phyloP scores from a whole-genome alignment of 495 filamentous ascomycete genomes.

The Sordaria brevicollis region DNA sequence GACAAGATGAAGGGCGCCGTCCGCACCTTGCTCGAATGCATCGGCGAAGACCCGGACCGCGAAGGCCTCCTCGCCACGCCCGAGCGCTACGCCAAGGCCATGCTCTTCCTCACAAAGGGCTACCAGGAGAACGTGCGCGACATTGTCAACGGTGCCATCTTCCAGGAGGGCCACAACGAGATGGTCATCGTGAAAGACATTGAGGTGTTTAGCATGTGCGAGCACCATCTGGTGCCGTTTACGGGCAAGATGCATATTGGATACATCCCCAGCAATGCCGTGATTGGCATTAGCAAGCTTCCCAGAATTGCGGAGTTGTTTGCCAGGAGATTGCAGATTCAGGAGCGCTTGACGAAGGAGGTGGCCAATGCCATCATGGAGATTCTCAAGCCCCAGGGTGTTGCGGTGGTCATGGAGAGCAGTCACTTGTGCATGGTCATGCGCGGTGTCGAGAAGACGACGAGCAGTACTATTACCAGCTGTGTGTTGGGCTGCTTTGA shows the following conservation, averaged over 20 bases:
- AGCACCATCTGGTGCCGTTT: constrained; percentile 96
- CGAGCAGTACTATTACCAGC: constrained; percentile 80
- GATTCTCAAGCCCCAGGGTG: constrained; percentile 84
- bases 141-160: constrained; percentile 89
- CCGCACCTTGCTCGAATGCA: constrained; percentile 83
- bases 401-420: constrained; percentile 95
- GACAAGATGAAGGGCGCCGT: constrained; percentile 77
- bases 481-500: constrained; percentile 94
- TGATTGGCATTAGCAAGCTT: constrained; percentile 91
- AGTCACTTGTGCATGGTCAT: constrained; percentile 98
- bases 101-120: constrained; percentile 98
- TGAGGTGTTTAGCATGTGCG: constrained; percentile 89
- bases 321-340: constrained; percentile 81
- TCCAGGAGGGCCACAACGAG: constrained; percentile 95
- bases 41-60: constrained; percentile 89
- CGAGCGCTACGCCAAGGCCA: constrained; percentile 85
- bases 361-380: constrained; percentile 91
- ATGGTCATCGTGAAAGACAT: constrained; percentile 97
- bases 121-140: constrained; percentile 93
- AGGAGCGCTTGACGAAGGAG: constrained; percentile 92
- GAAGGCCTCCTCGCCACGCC: constrained; percentile 85
- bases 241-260: constrained; percentile 99
- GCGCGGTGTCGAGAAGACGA: constrained; percentile 86
- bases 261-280: constrained; percentile 77
- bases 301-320: constrained; percentile 98